phyloP scores from a whole-genome alignment of 306 rosid genomes.

The Glycine tomentella region DNA sequence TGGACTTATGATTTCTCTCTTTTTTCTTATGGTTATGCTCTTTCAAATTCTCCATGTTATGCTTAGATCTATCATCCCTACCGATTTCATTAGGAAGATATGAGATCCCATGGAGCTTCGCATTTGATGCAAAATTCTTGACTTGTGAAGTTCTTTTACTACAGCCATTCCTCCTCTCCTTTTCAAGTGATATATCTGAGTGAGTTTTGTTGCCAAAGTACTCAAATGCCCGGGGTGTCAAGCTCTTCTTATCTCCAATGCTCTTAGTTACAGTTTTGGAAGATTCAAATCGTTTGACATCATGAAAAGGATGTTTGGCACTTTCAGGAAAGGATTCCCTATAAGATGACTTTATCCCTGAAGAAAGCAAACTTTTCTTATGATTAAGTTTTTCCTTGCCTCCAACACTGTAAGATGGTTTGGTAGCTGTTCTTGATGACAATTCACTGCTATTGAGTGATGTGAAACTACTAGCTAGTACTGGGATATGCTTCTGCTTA shows the following conservation, averaged over 20 bases:
- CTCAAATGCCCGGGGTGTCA: constrained; percentile 39
- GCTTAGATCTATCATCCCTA: constrained; percentile 46
- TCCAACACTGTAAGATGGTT: constrained; percentile 48
- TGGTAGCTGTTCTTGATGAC: constrained; percentile 50
- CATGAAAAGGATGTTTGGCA: constrained; percentile 50
- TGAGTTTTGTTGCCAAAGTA: constrained; percentile 54
- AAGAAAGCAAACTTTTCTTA: constrained; percentile 44
- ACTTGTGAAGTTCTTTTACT: constrained; percentile 49
- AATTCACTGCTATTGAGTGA: constrained; percentile 49
- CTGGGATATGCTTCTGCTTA: constrained; percentile 57
- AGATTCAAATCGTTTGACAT: constrained; percentile 50
- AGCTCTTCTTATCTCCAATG: constrained; percentile 52
- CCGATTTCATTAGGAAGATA: constrained; percentile 51
- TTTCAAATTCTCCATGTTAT: constrained; percentile 46
- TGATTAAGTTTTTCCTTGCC: constrained; percentile 47
- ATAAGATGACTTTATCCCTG: constrained; percentile 50
- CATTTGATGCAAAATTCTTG: constrained; percentile 44
- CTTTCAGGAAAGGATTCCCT: constrained; percentile 49
- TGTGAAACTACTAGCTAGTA: constrained; percentile 46
- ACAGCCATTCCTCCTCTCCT: constrained; percentile 51
- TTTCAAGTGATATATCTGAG: constrained; percentile 53
- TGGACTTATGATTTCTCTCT: constrained; percentile 49
- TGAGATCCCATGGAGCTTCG: constrained; percentile 45
- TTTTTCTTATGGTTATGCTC: constrained; percentile 51
- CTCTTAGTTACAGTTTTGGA: constrained; percentile 52